These are phyloP conservation scores for Chamaecrista fasciculata DNA, from an alignment of 306 rosid species.

Conservation along the genomic window DNA sequence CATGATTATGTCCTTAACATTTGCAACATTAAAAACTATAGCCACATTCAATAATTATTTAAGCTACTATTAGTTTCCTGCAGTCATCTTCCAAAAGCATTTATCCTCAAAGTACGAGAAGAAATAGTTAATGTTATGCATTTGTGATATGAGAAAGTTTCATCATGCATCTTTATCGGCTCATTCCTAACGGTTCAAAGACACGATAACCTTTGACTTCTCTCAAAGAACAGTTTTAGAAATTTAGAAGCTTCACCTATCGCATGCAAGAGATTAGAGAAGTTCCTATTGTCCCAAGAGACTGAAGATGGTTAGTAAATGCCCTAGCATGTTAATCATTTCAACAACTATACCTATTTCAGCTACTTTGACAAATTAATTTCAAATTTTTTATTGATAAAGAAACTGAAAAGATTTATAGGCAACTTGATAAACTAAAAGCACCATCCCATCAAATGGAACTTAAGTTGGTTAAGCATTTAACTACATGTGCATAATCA, in stretches of 20 bases:
- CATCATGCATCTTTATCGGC: not conserved
- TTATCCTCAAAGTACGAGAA: not conserved
- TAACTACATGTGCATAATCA: not conserved
- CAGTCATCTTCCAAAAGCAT: no score
- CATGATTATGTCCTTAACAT: not conserved
- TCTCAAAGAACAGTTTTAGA: not conserved
- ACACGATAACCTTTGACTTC: not conserved
- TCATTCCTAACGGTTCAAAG: not conserved
- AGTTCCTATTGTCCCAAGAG: not conserved
- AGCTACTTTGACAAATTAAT: not conserved
- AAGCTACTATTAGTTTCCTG: not conserved
- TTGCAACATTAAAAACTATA: not conserved
- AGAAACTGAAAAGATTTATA: not conserved
- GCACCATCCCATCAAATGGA: not conserved
- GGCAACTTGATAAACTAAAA: not conserved
- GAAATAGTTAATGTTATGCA: not conserved
- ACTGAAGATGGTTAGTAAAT: not conserved
- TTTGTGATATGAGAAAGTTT: not conserved
- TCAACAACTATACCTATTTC: not conserved
- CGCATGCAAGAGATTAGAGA: not conserved
- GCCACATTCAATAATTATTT: not conserved
- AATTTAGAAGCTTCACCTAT: not conserved
- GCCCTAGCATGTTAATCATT: not conserved
- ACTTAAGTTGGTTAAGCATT: not conserved
- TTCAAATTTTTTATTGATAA: not conserved